Base-by-base conservation (phyloP, 1,139 yeast genomes). In the Diutina catenulata region DNA sequence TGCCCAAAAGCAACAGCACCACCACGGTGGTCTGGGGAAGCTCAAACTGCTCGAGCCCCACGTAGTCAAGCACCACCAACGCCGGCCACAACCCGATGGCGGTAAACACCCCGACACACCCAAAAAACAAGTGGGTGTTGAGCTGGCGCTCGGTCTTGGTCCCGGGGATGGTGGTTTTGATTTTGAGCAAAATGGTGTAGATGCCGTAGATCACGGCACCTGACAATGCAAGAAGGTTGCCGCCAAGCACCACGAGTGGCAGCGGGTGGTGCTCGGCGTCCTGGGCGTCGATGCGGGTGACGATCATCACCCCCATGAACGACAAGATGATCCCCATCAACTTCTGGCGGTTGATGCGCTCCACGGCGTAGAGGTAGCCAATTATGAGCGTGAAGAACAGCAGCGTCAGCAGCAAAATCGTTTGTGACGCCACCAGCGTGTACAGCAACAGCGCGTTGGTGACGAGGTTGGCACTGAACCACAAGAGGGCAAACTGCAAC, bases 351-450 rank as follows among this genome's bases (percentile, higher is more conserved):
- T 76, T 82, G 49, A 88, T 72, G 23, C 59, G 60, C 56, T 91
- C 98, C 7, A 87, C 73, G 23, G 76, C 64, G 43, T 76, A 79
- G 18, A 81, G 44, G 40, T 77, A 75, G 1, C 97, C 97, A n/a
- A 88, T 68, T 3, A 87, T 49, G 33, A 91, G 67, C 0, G 98
- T 91, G 70, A 91, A 91, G 53, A 91, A 87, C 11, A 95, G 82
- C 6, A 94, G 81, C 0, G 97, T 87, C 31, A 95, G 81, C 7
- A 95, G 80, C 33, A 91, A 60, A 27, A 91, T 88, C 3, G 97
- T 91, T 50, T 93, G 96, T 15, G 91, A 80, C 8, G 94, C 94
- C 23, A 88, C 97, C 10, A 91, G 79, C 0, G 97, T 91, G 57
- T 80, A 88, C 24, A 83, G 71, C 39, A 88, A 67, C 14, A 94